Evolutionary conservation across 2,329 filamentous ascomycete genomes (phyloP), one percentile per base, ranked within the genome.

Genomic region (Penicillium sp.): DNA sequence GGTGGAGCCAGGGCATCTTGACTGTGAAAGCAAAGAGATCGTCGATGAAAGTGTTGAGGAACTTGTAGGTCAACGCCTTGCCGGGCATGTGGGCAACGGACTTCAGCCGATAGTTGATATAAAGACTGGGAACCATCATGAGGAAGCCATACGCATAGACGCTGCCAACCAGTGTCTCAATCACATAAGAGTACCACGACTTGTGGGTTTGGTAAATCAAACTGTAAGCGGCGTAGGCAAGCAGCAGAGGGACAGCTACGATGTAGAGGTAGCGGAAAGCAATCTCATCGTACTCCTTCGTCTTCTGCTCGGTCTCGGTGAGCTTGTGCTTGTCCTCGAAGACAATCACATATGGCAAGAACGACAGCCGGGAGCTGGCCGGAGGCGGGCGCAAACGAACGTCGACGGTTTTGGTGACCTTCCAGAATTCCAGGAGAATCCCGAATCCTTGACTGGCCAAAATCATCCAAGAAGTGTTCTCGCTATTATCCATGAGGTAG

Each of bases 381-480:
- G 79, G 75, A 0, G 86, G 80, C 3, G 83, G 78, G 11, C 89
- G 86, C 50, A 97, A 62, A 46, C 89, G 85, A 49, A 99, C 88
- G 64, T 99, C 83, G 62, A 97, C 93, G 0, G 91, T 83, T 43
- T 95, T 97, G 9, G 93, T 99, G 62, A 99, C 85, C 73, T 99
- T 99, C 93, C 93, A 99, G 36, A 84, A 83, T 70, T 89, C 86
- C 41, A 89, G 78, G 1, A 85, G 70, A 48, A 89, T 88, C 42
- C 91, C 90, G 54, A 95, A 83, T 16, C 87, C 93, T 74, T 99
- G 93, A 10, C 89, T 87, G 42, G 91, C 90, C 16, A 99, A 77
- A 61, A 99, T 97, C 90, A 99, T 97, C 92, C 92, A 99, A 57
- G 88, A 95, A 0, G 93, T 99, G 69, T 93, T 95, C 50, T 96